Evolutionary conservation across 1,139 yeast species (phyloP), one percentile per base, ranked within the genome.

Genomic region (Yamadazyma buinensis): DNA sequence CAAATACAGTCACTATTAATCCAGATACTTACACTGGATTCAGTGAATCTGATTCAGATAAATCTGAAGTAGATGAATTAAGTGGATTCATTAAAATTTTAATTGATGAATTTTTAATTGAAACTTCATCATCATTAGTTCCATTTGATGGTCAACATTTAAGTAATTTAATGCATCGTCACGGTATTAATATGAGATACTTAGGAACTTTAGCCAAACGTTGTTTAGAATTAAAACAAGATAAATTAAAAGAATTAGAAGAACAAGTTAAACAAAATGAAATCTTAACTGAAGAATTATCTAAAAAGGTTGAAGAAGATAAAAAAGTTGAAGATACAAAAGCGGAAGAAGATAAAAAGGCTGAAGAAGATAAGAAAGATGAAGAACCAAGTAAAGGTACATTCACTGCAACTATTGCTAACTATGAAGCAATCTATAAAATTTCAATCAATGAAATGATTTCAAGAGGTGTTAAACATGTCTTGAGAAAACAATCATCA

Each of bases 131-230:
- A 33, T 65, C 72, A 27, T 69, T 81, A 33, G 72, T 80, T 24
- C 95, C 96, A 30, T 68, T 85, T 41, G 95, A 87, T 53, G 96
- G 97, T 42, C 55, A 62, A 5, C 92, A 88, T 49, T 73, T 92
- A 50, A 66, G 87, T 21, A 66, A 70, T 27, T 57, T 72, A 36
- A 61, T 92, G 59, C 98, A 92, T 59, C 75, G 75, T 48, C 67
- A 70, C 35, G 98, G 98, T 68, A 82, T 92, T 54, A 90, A 87
- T 57, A 57, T 90, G 65, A 83, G 98, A 62, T 90, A 92, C 54
- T 69, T 92, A 50, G 97, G 97, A 41, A 62, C 58, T 34, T 54
- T 82, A 49, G 80, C 80, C 15, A 54, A 53, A 15, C 51, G 55
- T 39, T 57, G 61, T 30, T 36, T 50, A 23, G 34, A 23, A 3